Percentiles rank a stretch among this genome's conserved stretches.
Evolutionary conservation across 805 yeast genomes (phyloP).

Genomic region (Brettanomyces nanus): DNA sequence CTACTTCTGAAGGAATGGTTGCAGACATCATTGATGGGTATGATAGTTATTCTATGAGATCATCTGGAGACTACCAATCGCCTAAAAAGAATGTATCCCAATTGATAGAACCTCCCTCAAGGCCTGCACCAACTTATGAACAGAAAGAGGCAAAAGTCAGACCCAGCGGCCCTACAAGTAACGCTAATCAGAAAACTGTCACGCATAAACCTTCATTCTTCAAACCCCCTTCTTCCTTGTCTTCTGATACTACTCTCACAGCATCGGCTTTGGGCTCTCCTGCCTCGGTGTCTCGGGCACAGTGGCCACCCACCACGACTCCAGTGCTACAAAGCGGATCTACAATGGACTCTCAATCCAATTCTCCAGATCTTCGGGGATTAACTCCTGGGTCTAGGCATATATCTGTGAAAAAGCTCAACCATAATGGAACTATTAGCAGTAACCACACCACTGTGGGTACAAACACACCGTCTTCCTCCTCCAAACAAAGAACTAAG

Average conservation of each 20-base stretch:
- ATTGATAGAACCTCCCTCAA: conserved; percentile 2
- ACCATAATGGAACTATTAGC: background rate
- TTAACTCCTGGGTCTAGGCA: background rate
- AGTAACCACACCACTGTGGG: background rate
- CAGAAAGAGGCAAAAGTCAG: background rate
- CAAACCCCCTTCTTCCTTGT: too few species aligned
- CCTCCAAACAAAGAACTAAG: too few species aligned
- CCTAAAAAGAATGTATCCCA: background rate
- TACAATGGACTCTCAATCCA: background rate
- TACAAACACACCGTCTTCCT: conserved; percentile 20
- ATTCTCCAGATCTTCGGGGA: background rate
- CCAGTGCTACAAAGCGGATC: background rate
- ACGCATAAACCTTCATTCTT: too few species aligned
- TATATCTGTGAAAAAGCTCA: background rate
- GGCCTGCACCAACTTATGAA: conserved; percentile 2
- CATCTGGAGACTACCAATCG: background rate
- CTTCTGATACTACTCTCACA: too few species aligned
- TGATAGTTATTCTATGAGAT: conserved; percentile 1
- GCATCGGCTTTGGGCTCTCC: too few species aligned
- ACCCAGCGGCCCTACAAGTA: too few species aligned
- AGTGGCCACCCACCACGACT: background rate
- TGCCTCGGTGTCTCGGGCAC: background rate
- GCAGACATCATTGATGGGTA: conserved; percentile 5
- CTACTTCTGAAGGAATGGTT: conserved; percentile 1
- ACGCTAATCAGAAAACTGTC: too few species aligned